Conservation (phyloP, 2,329 filamentous ascomycete species). For the Clonostachys chloroleuca region DNA sequence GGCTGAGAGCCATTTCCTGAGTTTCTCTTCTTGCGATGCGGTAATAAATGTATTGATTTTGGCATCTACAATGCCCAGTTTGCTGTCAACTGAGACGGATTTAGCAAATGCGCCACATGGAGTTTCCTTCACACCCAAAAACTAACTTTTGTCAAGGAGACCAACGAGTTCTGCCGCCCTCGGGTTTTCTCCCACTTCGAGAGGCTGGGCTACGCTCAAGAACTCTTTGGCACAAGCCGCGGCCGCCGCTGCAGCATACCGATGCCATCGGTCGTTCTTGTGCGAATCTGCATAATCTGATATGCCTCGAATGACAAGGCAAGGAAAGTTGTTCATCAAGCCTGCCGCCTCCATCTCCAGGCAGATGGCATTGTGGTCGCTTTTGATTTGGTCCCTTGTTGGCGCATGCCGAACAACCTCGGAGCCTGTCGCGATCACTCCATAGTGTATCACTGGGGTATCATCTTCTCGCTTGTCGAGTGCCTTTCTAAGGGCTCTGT, state of each 20-base stretch:
- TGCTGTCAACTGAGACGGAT: too few species aligned
- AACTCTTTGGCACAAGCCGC: constrained; percentile 14
- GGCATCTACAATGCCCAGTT: too few species aligned
- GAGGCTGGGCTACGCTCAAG: not conserved
- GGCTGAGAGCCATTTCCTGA: not conserved
- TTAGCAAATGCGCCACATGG: too few species aligned
- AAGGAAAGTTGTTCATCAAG: constrained; percentile 21
- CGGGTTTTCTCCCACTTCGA: not conserved
- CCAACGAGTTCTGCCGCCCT: not conserved
- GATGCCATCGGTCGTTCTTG: constrained; percentile 17
- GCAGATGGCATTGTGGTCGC: constrained; percentile 8
- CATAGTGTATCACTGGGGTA: constrained; percentile 16
- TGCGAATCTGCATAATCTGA: constrained; percentile 24
- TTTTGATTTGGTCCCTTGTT: constrained; percentile 21
- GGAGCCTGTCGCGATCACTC: constrained; percentile 23
- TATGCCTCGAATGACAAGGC: constrained; percentile 20
- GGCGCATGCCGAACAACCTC: constrained; percentile 12
- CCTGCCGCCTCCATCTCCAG: constrained; percentile 2
- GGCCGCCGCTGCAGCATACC: constrained; percentile 13
- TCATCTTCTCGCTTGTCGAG: constrained; percentile 7
- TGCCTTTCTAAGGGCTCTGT: not conserved
- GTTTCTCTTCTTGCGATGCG: not conserved
- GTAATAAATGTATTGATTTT: not conserved
- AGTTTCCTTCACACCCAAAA: too few species aligned
- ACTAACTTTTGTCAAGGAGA: too few species aligned